A percentile compares a stretch with the other conserved stretches of the same genome.
Evolutionary conservation across 495 filamentous ascomycete species (phyloP).

Genomic region (Aspergillus biplanus): DNA sequence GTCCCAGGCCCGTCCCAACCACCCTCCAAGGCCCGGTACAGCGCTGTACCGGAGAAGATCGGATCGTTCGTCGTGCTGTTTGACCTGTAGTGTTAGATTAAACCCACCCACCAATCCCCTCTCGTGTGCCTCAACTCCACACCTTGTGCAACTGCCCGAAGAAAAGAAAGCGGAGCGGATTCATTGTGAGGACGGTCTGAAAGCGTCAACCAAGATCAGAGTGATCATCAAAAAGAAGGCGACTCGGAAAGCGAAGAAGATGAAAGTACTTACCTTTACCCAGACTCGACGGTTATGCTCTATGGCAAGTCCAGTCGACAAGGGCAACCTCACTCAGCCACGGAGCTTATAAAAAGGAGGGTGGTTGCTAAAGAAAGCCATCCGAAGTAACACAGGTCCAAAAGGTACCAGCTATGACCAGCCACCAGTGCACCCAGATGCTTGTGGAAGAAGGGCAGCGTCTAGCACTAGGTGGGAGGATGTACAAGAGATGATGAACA

Average conservation of each 20-base stretch:
- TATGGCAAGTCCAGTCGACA: constrained; percentile 4
- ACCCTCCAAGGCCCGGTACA: not conserved
- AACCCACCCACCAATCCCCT: not conserved
- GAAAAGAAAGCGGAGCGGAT: too few species aligned
- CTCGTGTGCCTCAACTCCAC: not conserved
- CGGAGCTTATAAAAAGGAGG: not conserved
- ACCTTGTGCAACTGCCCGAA: not conserved
- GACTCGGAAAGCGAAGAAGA: not conserved
- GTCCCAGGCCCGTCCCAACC: constrained; percentile 1
- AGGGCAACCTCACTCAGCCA: not conserved
- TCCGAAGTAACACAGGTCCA: not conserved
- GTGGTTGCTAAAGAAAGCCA: not conserved
- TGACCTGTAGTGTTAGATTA: too few species aligned
- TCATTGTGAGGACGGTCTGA: too few species aligned
- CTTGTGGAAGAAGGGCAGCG: not conserved
- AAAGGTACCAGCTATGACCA: not conserved
- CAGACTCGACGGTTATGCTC: not conserved
- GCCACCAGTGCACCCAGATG: not conserved
- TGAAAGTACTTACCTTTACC: constrained; percentile 2
- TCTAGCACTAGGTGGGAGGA: not conserved
- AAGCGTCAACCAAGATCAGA: too few species aligned
- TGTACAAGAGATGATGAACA: not conserved
- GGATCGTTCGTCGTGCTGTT: not conserved
- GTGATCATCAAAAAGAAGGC: not conserved
- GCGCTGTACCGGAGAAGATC: not conserved